These are phyloP conservation scores for Fragilariopsis cylindrus DNA, from an alignment of 108 stramenopile genomes.

Conservation along the genomic window DNA sequence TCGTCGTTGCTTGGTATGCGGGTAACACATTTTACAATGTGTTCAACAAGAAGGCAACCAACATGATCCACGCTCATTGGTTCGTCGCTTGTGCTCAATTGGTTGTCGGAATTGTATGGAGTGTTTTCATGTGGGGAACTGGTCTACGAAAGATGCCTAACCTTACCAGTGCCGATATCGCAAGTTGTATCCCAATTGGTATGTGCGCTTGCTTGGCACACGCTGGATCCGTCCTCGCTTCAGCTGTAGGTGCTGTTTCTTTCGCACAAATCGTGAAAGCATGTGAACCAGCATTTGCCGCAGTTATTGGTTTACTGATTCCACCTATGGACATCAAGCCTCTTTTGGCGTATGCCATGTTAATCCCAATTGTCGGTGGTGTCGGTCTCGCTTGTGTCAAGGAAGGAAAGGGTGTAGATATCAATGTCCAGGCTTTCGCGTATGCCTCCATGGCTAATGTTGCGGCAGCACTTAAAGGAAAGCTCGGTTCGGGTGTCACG, in stretches of 20 bases:
- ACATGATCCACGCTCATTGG: constrained; percentile 89
- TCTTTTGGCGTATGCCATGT: constrained; percentile 80
- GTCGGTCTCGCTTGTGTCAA: constrained; percentile 90
- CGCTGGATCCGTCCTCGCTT: constrained; percentile 82
- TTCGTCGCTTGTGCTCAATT: constrained; percentile 81
- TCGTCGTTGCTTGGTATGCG: constrained; percentile 84
- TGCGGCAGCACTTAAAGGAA: constrained; percentile 86
- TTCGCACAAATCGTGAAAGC: constrained; percentile 98
- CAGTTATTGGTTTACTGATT: constrained; percentile 81
- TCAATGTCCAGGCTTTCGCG: constrained; percentile 88
- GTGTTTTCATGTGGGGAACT: constrained; percentile 72
- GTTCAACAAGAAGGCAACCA: constrained; percentile 87
- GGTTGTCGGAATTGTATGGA: constrained; percentile 73
- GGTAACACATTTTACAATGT: constrained; percentile 90
- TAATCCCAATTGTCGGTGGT: constrained; percentile 93
- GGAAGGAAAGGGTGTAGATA: constrained; percentile 89
- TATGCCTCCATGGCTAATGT: constrained; percentile 93
- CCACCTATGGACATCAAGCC: constrained; percentile 87
- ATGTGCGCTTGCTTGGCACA: constrained; percentile 74
- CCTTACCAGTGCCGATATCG: constrained; percentile 67
- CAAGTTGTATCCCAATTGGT: constrained; percentile 81
- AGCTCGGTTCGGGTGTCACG: constrained; percentile 86
- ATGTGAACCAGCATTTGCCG: constrained; percentile 95
- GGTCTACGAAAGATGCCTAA: constrained; percentile 82
- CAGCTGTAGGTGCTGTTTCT: constrained; percentile 94